These are phyloP conservation scores for Erysimum cheiranthoides DNA, from an alignment of 345 rosid species.

Conservation along the genomic window DNA sequence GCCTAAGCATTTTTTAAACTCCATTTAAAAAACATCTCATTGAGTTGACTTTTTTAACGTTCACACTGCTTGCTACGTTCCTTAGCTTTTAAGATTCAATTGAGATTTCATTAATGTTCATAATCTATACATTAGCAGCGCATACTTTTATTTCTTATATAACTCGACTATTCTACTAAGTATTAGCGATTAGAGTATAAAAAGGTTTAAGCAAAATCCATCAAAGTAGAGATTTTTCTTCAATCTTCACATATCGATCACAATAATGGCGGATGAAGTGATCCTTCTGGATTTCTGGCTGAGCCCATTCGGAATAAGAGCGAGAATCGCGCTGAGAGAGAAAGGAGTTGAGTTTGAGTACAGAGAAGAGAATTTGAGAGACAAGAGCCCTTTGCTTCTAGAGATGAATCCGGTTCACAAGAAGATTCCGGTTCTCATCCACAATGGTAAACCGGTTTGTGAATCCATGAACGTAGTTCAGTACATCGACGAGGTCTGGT, in stretches of 20 bases:
- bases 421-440: slow-evolving; percentile 44
- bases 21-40: not conserved
- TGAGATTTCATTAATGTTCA: not conserved
- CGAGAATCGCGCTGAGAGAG: slow-evolving; percentile 40
- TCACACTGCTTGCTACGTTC: not conserved
- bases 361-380: slow-evolving; percentile 32
- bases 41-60: not conserved
- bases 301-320: slow-evolving; percentile 37
- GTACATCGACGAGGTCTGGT: slow-evolving; percentile 47
- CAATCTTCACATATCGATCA: not conserved
- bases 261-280: slow-evolving; percentile 39
- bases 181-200: not conserved
- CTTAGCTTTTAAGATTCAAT: not conserved
- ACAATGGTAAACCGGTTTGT: slow-evolving; percentile 41
- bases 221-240: not conserved
- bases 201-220: not conserved
- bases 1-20: slow-evolving; percentile 4
- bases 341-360: slow-evolving; percentile 37
- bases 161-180: not conserved
- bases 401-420: slow-evolving; percentile 43
- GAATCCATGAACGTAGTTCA: slow-evolving; percentile 41
- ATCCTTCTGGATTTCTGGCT: slow-evolving; percentile 41
- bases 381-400: slow-evolving; percentile 37
- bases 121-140: not conserved
- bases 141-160: not conserved